Evolutionary conservation across 352 stramenopile species (phyloP).

Genomic region (Globisporangium viniferum): DNA sequence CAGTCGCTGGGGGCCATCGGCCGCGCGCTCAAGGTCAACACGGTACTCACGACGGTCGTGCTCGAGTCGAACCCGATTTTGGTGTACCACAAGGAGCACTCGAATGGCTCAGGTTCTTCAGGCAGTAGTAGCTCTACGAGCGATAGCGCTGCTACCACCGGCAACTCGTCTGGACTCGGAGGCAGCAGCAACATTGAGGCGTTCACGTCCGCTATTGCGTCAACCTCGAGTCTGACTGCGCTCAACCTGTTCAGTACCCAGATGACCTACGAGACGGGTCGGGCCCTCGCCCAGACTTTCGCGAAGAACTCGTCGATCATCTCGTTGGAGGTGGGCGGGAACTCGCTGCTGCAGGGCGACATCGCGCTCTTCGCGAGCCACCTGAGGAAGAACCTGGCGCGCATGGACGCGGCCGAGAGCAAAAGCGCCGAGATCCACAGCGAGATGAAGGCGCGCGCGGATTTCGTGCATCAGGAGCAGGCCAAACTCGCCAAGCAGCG

Average conservation of each 20-base stretch:
- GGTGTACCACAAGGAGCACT: slow-evolving; percentile 24
- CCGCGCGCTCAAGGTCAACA: slow-evolving; percentile 36
- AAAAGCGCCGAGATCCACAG: slow-evolving; percentile 21
- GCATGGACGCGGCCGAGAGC: slow-evolving; percentile 24
- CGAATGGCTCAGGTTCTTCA: neutral
- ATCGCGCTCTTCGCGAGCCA: slow-evolving; percentile 37
- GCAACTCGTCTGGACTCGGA: neutral
- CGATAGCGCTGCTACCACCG: neutral
- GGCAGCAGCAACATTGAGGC: slow-evolving; percentile 28
- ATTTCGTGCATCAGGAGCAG: slow-evolving; percentile 32
- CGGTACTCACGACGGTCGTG: slow-evolving; percentile 46
- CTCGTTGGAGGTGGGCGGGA: slow-evolving; percentile 47
- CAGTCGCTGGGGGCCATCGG: slow-evolving; percentile 33
- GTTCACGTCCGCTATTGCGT: slow-evolving; percentile 36
- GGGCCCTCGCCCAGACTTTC: slow-evolving; percentile 37
- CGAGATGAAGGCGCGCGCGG: slow-evolving; percentile 29
- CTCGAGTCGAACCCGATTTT: slow-evolving; percentile 62
- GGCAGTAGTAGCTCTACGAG: neutral
- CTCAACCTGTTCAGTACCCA: slow-evolving; percentile 64
- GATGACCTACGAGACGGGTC: slow-evolving; percentile 47
- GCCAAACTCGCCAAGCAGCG: slow-evolving; percentile 33
- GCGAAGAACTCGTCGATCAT: slow-evolving; percentile 48
- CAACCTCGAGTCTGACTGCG: slow-evolving; percentile 38
- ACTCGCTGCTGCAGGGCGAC: slow-evolving; percentile 45
- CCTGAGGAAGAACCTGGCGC: slow-evolving; percentile 43